Percentiles rank a stretch among this genome's conserved stretches.
phyloP scores from a whole-genome alignment of 768 basidiomycete species.

The Trametes elegans region DNA sequence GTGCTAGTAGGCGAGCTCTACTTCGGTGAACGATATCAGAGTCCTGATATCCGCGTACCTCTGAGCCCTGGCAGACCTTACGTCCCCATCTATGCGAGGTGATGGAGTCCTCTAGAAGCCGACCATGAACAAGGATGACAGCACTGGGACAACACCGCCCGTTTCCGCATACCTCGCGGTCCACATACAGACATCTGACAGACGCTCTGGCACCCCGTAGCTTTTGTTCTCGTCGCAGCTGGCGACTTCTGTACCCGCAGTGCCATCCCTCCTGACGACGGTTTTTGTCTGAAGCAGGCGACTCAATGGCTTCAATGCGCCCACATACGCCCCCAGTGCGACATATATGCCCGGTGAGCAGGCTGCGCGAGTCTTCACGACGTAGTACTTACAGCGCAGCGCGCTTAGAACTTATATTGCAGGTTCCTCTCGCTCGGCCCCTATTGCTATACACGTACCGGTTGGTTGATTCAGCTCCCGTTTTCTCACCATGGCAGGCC shows the following conservation, averaged over 20 bases:
- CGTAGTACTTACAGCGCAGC: not conserved
- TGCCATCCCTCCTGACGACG: slow-evolving; percentile 1
- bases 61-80: not conserved
- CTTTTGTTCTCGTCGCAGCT: slow-evolving; percentile 4
- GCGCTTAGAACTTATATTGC: slow-evolving; percentile 1
- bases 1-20: too few species aligned
- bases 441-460: slow-evolving; percentile 10
- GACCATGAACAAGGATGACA: not conserved
- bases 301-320: not conserved
- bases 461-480: slow-evolving; percentile 6
- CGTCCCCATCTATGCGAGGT: not conserved
- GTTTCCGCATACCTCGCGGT: not conserved
- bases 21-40: too few species aligned
- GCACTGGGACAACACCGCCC: slow-evolving; percentile 1
- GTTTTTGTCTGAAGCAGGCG: slow-evolving; percentile 7
- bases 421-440: slow-evolving; percentile 3
- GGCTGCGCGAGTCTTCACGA: not conserved
- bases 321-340: not conserved
- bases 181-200: not conserved
- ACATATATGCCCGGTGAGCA: not conserved
- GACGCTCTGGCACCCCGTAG: not conserved
- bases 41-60: too few species aligned
- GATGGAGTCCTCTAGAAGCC: not conserved
- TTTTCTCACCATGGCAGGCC: slow-evolving; percentile 10
- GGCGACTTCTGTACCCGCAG: not conserved